Evolutionary conservation across 2,329 filamentous ascomycete genomes (phyloP).

Genomic region (Aspergillus udagawae): DNA sequence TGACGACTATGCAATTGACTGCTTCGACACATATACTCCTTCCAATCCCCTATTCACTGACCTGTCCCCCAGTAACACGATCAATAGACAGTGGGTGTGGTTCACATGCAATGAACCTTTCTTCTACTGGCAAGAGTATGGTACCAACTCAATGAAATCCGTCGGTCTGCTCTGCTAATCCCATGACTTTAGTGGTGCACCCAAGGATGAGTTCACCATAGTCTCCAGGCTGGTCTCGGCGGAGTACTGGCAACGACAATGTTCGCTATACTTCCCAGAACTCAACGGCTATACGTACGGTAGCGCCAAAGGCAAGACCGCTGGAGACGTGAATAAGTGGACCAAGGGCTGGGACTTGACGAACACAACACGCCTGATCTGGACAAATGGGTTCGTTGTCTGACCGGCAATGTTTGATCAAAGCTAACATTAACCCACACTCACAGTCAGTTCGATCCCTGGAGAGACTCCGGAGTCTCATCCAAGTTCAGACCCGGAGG

Average conservation of each 20-base stretch:
- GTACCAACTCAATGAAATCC: not conserved
- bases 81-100: slow-evolving; percentile 57
- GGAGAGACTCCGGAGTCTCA: slow-evolving; percentile 53
- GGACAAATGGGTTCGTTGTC: slow-evolving; percentile 49
- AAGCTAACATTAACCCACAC: not conserved
- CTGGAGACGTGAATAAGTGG: slow-evolving; percentile 47
- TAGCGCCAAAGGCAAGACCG: slow-evolving; percentile 46
- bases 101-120: slow-evolving; percentile 62
- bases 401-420: not conserved
- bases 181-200: slow-evolving; percentile 47
- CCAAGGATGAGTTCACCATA: slow-evolving; percentile 42
- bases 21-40: slow-evolving; percentile 52
- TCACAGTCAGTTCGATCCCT: slow-evolving; percentile 54
- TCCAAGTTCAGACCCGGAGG: slow-evolving; percentile 54
- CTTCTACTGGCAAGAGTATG: slow-evolving; percentile 53
- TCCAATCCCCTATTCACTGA: slow-evolving; percentile 51
- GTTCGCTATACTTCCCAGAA: slow-evolving; percentile 53
- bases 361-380: slow-evolving; percentile 53
- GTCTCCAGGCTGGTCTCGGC: slow-evolving; percentile 50
- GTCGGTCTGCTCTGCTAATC: slow-evolving; percentile 22
- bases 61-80: slow-evolving; percentile 41
- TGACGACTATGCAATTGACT: slow-evolving; percentile 42
- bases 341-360: slow-evolving; percentile 55
- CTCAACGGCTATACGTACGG: slow-evolving; percentile 49
- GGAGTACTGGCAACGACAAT: slow-evolving; percentile 55